Percentiles rank a stretch among this genome's conserved stretches.
phyloP scores from a whole-genome alignment of 1,284 basidiomycete genomes.

The Volvariella surrecta region DNA sequence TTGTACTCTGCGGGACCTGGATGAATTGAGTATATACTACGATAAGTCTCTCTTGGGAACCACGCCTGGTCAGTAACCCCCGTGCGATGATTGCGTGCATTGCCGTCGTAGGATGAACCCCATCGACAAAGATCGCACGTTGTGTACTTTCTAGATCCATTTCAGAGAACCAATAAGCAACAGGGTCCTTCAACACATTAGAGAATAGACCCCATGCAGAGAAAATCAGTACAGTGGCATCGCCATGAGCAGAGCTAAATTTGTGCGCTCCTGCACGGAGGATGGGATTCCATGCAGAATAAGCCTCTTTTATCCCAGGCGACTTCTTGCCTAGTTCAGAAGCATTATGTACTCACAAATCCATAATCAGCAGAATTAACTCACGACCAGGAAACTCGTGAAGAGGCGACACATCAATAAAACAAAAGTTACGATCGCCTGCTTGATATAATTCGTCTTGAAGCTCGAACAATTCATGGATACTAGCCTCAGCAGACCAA shows the following conservation, averaged over 20 bases:
- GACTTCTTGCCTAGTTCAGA: no score
- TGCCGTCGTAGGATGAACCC: conserved; percentile 36
- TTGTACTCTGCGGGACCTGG: no score
- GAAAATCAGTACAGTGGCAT: conserved; percentile 38
- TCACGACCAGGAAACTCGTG: conserved; percentile 37
- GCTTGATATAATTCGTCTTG: conserved; percentile 40
- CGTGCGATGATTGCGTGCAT: conserved; percentile 34
- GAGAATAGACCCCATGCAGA: conserved; percentile 40
- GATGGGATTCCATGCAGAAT: conserved; percentile 33
- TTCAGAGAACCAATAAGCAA: conserved; percentile 28
- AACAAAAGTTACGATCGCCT: conserved; percentile 54
- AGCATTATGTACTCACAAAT: not conserved
- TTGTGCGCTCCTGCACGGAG: conserved; percentile 21
- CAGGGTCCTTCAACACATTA: conserved; percentile 36
- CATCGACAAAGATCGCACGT: conserved; percentile 42
- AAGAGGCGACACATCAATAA: conserved; percentile 56
- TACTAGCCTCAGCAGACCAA: conserved; percentile 7
- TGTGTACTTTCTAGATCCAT: conserved; percentile 20
- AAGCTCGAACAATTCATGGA: conserved; percentile 28
- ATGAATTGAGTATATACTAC: no score
- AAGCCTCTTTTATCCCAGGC: no score
- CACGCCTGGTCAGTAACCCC: conserved; percentile 20
- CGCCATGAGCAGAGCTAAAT: conserved; percentile 32
- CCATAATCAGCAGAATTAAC: no score
- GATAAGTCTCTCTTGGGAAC: no score